Percentiles rank a stretch among this genome's conserved stretches.
phyloP scores from a whole-genome alignment of 2,329 filamentous ascomycete species.

The Exutisphaerella laricina region DNA sequence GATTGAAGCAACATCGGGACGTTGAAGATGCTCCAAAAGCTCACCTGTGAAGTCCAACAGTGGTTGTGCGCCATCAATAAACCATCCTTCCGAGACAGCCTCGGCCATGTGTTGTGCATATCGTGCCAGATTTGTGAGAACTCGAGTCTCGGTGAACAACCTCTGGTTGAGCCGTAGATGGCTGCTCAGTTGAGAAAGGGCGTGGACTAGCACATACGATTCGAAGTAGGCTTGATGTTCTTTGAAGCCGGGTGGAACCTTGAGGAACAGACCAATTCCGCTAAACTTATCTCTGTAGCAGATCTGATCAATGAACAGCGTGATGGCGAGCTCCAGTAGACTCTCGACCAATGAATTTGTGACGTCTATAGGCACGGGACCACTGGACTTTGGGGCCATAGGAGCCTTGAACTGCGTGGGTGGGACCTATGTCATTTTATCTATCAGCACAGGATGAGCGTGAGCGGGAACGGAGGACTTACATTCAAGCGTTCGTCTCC shows the following conservation, averaged over 20 bases:
- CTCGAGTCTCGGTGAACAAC: constrained; percentile 69
- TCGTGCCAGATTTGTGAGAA: constrained; percentile 79
- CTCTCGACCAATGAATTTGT: constrained; percentile 69
- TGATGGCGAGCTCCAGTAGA: constrained; percentile 69
- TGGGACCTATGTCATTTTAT: constrained; percentile 34
- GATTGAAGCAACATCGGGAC: constrained; percentile 69
- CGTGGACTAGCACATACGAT: constrained; percentile 75
- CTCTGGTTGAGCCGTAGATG: constrained; percentile 66
- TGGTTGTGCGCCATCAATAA: constrained; percentile 77
- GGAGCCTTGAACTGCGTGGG: constrained; percentile 59
- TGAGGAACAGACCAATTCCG: constrained; percentile 77
- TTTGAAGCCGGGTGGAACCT: constrained; percentile 84
- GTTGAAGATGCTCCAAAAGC: constrained; percentile 80
- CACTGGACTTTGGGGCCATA: constrained; percentile 53
- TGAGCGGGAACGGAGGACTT: neutral
- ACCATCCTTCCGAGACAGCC: constrained; percentile 93
- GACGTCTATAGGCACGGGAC: constrained; percentile 45
- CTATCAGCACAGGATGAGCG: no score
- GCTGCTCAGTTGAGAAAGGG: constrained; percentile 64
- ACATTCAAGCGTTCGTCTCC: constrained; percentile 55
- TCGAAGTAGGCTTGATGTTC: constrained; percentile 96
- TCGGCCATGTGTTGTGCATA: constrained; percentile 78
- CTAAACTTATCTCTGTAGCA: constrained; percentile 83
- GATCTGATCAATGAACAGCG: constrained; percentile 79
- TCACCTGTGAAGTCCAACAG: constrained; percentile 82